Percentiles rank a stretch among this genome's conserved stretches.
These are phyloP conservation scores for Barnettozyma pratensis DNA, from an alignment of 805 yeast genomes.

Conservation along the genomic window DNA sequence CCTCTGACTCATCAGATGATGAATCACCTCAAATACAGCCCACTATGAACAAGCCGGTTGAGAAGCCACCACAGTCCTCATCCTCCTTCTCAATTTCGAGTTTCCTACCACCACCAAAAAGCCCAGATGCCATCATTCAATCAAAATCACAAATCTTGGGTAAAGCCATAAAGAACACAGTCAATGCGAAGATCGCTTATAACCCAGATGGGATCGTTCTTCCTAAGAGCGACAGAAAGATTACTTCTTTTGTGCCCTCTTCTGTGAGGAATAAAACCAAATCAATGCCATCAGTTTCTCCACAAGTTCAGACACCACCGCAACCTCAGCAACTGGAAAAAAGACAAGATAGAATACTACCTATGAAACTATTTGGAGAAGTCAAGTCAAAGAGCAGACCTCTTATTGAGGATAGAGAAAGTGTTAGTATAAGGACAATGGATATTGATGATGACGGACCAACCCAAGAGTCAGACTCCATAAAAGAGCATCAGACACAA, in stretches of 20 bases:
- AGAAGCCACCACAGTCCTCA: neutral
- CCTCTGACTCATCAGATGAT: constrained; percentile 6
- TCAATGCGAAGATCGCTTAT: constrained; percentile 11
- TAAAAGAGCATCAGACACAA: constrained; percentile 2
- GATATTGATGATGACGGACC: constrained; percentile 2
- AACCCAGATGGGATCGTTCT: constrained; percentile 18
- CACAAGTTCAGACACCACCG: neutral
- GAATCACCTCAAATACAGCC: neutral
- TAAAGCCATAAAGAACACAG: constrained; percentile 13
- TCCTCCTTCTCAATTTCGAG: constrained; percentile 16
- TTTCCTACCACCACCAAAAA: constrained; percentile 23
- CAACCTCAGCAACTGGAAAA: neutral
- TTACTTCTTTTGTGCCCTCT: constrained; percentile 21
- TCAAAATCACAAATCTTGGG: constrained; percentile 14
- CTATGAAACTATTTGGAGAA: constrained; percentile 1
- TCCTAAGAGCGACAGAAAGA: constrained; percentile 8
- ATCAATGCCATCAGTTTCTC: neutral
- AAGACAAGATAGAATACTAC: neutral
- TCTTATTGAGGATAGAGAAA: neutral
- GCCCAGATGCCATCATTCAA: constrained; percentile 6
- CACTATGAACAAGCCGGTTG: neutral
- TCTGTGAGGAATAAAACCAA: constrained; percentile 15
- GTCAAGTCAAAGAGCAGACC: constrained; percentile 1
- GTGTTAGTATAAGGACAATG: neutral
- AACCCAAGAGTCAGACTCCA: neutral